A percentile compares a stretch with the other conserved stretches of the same genome.
Evolutionary conservation across 164 flowering plant genomes (phyloP).

Genomic region (Amborella trichopoda): DNA sequence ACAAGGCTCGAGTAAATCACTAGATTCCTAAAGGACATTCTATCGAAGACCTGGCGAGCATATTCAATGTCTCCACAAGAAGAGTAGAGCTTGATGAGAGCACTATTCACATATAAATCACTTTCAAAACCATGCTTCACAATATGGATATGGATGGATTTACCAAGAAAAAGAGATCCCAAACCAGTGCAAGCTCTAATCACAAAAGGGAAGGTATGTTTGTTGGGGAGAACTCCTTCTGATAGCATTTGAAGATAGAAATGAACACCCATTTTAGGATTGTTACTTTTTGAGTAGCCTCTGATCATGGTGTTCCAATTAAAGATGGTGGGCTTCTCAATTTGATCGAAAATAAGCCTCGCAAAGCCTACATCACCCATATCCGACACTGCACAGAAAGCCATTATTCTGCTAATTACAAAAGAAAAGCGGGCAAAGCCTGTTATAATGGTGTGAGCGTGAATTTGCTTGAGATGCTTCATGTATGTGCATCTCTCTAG

Average conservation of each 20-base stretch:
- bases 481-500: conserved; percentile 6
- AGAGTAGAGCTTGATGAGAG: conserved; percentile 5
- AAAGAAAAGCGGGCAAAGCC: conserved; percentile 8
- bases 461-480: conserved; percentile 6
- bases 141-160: conserved; percentile 7
- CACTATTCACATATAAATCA: conserved; percentile 10
- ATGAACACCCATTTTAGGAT: conserved; percentile 6
- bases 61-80: neutral
- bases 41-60: conserved; percentile 8
- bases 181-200: conserved; percentile 1
- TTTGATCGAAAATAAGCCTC: conserved; percentile 3
- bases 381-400: conserved; percentile 3
- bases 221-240: conserved; percentile 2
- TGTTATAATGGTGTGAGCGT: conserved; percentile 7
- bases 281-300: conserved; percentile 3
- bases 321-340: conserved; percentile 8
- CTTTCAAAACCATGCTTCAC: conserved; percentile 6
- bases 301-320: conserved; percentile 11
- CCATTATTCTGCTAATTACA: conserved; percentile 5
- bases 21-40: conserved; percentile 1
- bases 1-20: conserved; percentile 9
- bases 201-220: conserved; percentile 7
- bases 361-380: conserved; percentile 3
- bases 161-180: neutral
- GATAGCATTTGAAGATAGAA: conserved; percentile 6